Evolutionary conservation across 371 early-diverging fungal genomes (phyloP), one percentile per base, ranked within the genome.

Genomic region (Rhizopus arrhizus): DNA sequence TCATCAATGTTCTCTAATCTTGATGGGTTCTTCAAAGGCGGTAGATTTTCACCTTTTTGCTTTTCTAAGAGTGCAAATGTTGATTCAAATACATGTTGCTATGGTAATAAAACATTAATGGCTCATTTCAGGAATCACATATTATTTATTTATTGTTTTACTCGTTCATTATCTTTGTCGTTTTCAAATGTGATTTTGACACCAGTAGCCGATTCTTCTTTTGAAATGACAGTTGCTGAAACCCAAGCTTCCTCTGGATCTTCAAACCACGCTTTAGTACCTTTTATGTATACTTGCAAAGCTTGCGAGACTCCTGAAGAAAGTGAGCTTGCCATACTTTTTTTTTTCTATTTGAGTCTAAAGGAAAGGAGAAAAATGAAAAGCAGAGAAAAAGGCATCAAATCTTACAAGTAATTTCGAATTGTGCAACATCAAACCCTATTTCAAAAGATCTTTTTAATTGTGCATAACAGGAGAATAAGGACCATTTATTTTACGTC

Each of bases 21-120:
- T 0, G 92, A 92, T 31, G 98, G 96, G 70, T 96, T 95, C 70
- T 93, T 85, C 50, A 96, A 75, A 15, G 94, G 95, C 10, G 95
- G 96, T 41, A 96, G 80, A 50, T 81, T 84, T 34, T 80, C 79
- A 58, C 78, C 84, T 61, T 89, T 88, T 58, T 66, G 66, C 54
- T 85, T 86, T 53, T 82, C 73, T 15, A 95, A 79, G 67, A 91
- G 83, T 42, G 73, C 70, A 36, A 88, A 66, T 11, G 91, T 88
- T 33, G 88, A 82, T 58, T 88, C 87, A 69, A 91, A 89, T 29
- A 75, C 76, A 61, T 88, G 79, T 53, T 89, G 86, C 92, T 91
- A 66, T 22, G 22, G 2, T 22, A 22, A 22, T 22, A 22, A 22
- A 22, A 22, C 2, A 22, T 22, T 22, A 22, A 1, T 22, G 22